These are phyloP conservation scores for Amanita jacksonii DNA, from an alignment of 768 basidiomycete genomes.

Conservation along the genomic window DNA sequence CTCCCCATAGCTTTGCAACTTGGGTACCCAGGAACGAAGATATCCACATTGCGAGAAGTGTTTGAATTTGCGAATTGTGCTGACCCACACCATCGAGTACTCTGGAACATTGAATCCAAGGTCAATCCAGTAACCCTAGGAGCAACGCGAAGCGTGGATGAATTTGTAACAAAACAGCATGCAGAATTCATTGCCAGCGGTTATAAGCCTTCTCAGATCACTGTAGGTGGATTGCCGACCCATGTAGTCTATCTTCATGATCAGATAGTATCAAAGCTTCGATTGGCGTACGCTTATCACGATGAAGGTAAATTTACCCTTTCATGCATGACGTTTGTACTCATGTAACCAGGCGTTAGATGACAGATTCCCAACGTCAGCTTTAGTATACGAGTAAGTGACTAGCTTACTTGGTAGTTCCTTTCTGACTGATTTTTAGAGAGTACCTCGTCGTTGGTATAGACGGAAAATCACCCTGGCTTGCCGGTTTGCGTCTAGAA, in stretches of 20 bases:
- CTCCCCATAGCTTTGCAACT: constrained; percentile 44
- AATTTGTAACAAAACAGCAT: constrained; percentile 56
- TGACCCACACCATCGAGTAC: constrained; percentile 50
- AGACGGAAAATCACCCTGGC: constrained; percentile 49
- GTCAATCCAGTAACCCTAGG: constrained; percentile 46
- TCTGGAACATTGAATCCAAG: constrained; percentile 78
- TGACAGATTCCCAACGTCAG: constrained; percentile 45
- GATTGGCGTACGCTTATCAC: constrained; percentile 69
- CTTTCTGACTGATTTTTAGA: constrained; percentile 11
- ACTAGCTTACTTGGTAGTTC: background rate
- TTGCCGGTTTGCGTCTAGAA: constrained; percentile 55
- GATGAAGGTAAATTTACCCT: constrained; percentile 46
- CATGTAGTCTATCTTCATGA: background rate
- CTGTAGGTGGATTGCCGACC: constrained; percentile 29
- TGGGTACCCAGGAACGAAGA: constrained; percentile 56
- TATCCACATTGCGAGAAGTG: constrained; percentile 65
- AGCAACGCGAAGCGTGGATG: constrained; percentile 41
- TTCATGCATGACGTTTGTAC: background rate
- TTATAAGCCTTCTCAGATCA: constrained; percentile 51
- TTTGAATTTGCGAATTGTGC: constrained; percentile 71
- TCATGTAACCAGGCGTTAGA: constrained; percentile 35
- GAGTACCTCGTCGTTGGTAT: constrained; percentile 31
- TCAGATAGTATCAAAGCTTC: constrained; percentile 62
- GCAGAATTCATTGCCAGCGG: constrained; percentile 46
- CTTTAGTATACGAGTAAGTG: constrained; percentile 55